Evolutionary conservation across 2,329 filamentous ascomycete species (phyloP).

Genomic region (Thielaviopsis ethacetica): DNA sequence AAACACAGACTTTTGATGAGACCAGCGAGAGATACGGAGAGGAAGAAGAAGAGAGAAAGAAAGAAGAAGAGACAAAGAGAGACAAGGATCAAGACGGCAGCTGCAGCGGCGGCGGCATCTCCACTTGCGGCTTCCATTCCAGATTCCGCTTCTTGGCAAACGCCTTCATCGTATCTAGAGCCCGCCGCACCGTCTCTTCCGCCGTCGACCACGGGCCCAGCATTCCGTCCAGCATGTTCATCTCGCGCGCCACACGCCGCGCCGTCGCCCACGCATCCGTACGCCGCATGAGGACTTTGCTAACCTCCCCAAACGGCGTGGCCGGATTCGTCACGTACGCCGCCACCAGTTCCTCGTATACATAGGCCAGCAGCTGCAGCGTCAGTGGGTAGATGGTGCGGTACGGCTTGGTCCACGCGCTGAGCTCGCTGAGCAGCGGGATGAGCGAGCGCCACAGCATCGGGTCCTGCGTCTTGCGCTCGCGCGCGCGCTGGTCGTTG

Average conservation of each 20-base stretch:
- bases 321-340: conserved; percentile 18
- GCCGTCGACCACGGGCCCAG: conserved; percentile 28
- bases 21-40: too few species aligned
- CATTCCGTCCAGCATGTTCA: background rate
- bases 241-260: conserved; percentile 16
- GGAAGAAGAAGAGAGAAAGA: background rate
- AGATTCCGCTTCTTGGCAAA: conserved; percentile 30
- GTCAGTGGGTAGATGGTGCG: conserved; percentile 26
- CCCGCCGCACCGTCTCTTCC: conserved; percentile 26
- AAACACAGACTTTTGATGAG: background rate
- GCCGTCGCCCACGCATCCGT: conserved; percentile 13
- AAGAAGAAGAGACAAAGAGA: too few species aligned
- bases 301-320: conserved; percentile 18
- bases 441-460: conserved; percentile 27
- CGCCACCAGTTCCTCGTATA: conserved; percentile 29
- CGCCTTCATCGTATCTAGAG: conserved; percentile 24
- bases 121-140: conserved; percentile 28
- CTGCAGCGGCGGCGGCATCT: conserved; percentile 26
- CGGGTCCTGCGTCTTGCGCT: conserved; percentile 26
- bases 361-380: conserved; percentile 27
- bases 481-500: conserved; percentile 27
- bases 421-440: conserved; percentile 26
- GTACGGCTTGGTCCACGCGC: conserved; percentile 20
- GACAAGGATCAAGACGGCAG: background rate
- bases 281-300: conserved; percentile 11